These are phyloP conservation scores for Pelargonium exstipulatum DNA, from an alignment of 441 rosid genomes.

Conservation along the genomic window DNA sequence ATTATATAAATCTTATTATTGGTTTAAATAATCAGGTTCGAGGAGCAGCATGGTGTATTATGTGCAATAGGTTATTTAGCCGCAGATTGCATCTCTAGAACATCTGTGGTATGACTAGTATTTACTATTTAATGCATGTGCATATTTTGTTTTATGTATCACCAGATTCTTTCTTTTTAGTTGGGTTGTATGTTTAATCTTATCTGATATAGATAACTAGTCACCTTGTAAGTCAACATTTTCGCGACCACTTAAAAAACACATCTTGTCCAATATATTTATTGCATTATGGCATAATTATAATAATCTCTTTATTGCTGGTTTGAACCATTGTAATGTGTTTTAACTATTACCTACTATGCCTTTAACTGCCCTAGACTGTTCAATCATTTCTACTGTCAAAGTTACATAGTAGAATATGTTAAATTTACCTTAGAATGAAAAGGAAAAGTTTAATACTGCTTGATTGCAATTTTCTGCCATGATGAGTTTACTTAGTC, in stretches of 20 bases:
- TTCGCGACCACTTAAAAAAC: background rate
- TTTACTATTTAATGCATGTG: background rate
- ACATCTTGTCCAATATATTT: constrained; percentile 1
- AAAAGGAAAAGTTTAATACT: background rate
- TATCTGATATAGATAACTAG: background rate
- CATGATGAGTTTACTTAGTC: background rate
- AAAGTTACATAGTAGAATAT: background rate
- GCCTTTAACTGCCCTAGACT: background rate
- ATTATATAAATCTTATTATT: constrained; percentile 16
- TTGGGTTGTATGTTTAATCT: background rate
- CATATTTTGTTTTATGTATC: constrained; percentile 7
- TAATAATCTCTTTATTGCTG: no score
- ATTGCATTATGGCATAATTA: background rate
- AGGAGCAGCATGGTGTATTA: constrained; percentile 70
- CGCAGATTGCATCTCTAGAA: constrained; percentile 58
- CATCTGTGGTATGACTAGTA: constrained; percentile 49
- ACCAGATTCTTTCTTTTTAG: background rate
- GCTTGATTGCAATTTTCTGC: background rate
- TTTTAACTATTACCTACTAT: background rate
- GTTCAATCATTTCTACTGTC: background rate
- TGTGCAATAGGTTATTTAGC: constrained; percentile 75
- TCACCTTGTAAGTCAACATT: background rate
- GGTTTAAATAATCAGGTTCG: constrained; percentile 53
- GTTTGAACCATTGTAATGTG: background rate
- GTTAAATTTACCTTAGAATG: background rate